These are phyloP conservation scores for Musa balbisiana DNA, from an alignment of 202 grass and related monocot genomes.

Conservation along the genomic window DNA sequence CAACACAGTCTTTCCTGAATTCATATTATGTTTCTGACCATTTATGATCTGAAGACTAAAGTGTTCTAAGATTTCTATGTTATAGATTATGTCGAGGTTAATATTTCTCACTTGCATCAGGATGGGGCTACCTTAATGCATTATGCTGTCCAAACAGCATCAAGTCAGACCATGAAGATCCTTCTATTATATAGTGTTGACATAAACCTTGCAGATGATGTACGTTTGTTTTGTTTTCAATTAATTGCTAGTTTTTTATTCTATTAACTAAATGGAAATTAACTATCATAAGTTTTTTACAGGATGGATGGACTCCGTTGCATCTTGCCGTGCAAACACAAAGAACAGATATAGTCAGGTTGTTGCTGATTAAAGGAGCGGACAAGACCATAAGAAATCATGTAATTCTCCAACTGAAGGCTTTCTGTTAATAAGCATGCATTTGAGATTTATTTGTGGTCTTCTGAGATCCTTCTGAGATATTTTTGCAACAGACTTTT, in stretches of 20 bases:
- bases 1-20: too few species aligned
- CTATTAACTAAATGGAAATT: conserved; percentile 17
- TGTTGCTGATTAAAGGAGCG: conserved; percentile 90
- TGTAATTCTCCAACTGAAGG: conserved; percentile 34
- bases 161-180: conserved; percentile 70
- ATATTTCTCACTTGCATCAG: conserved; percentile 40
- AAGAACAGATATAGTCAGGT: conserved; percentile 78
- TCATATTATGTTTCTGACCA: too few species aligned
- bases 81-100: background rate
- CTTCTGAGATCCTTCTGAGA: background rate
- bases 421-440: background rate
- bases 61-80: background rate
- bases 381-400: conserved; percentile 66
- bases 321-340: conserved; percentile 90
- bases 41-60: background rate
- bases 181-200: conserved; percentile 87
- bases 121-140: conserved; percentile 88
- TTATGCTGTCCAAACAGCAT: conserved; percentile 87
- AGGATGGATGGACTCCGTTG: conserved; percentile 95
- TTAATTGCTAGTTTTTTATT: conserved; percentile 14
- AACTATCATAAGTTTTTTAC: conserved; percentile 17
- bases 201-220: conserved; percentile 72
- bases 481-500: too few species aligned
- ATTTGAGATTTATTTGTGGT: conserved; percentile 8
- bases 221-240: conserved; percentile 26